Percentiles rank a stretch among this genome's conserved stretches.
Evolutionary conservation across 2,329 filamentous ascomycete genomes (phyloP).

Genomic region (Paradendryphiella salina): DNA sequence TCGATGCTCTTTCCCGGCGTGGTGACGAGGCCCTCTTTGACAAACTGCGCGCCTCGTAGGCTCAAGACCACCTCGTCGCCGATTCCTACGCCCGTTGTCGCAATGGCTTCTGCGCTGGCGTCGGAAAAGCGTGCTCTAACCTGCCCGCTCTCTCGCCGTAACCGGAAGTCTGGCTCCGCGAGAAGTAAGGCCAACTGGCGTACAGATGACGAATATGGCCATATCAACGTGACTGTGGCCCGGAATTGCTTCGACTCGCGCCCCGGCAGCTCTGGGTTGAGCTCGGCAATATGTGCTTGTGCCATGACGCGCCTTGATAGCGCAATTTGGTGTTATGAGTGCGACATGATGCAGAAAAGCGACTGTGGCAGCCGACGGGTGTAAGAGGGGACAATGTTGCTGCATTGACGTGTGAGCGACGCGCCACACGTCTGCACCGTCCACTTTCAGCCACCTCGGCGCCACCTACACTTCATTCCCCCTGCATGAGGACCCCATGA

Average conservation of each 20-base stretch:
- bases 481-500: no score
- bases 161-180: constrained; percentile 80
- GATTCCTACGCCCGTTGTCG: constrained; percentile 69
- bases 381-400: background rate
- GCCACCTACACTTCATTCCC: constrained; percentile 2
- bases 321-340: constrained; percentile 12
- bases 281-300: constrained; percentile 36
- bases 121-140: constrained; percentile 77
- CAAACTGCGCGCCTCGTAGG: constrained; percentile 70
- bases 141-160: constrained; percentile 76
- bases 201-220: constrained; percentile 84
- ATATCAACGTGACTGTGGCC: constrained; percentile 80
- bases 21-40: constrained; percentile 56
- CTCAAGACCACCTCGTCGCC: constrained; percentile 74
- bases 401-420: constrained; percentile 9
- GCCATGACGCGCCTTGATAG: constrained; percentile 31
- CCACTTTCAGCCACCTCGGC: constrained; percentile 7
- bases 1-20: constrained; percentile 62
- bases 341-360: constrained; percentile 5
- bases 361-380: background rate
- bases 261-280: constrained; percentile 36
- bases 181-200: constrained; percentile 76
- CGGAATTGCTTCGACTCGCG: constrained; percentile 54
- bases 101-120: constrained; percentile 69
- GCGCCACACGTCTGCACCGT: constrained; percentile 4